phyloP scores from a whole-genome alignment of 805 yeast species.

The Ogataea nakhonphanomensis region DNA sequence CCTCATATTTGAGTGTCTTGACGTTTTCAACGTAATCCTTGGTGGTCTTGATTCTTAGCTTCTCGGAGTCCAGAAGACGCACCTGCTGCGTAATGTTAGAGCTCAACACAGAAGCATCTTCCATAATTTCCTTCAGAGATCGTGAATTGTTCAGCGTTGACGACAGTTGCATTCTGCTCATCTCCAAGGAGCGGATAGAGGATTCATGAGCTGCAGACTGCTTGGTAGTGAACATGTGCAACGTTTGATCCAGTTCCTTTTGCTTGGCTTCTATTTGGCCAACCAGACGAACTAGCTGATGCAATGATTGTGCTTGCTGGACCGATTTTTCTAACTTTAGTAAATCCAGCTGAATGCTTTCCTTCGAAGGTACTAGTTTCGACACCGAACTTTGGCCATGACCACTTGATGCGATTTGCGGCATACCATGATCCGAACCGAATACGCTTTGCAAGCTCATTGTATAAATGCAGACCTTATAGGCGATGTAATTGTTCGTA shows the following conservation, averaged over 20 bases:
- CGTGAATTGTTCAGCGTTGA: constrained; percentile 56
- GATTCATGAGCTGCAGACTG: constrained; percentile 39
- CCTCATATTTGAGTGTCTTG: constrained; percentile 59
- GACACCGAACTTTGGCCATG: constrained; percentile 1
- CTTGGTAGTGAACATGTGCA: constrained; percentile 25
- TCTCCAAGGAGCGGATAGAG: constrained; percentile 46
- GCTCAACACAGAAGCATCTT: constrained; percentile 64
- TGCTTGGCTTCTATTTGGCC: constrained; percentile 25
- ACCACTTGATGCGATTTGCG: too few species aligned
- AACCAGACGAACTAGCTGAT: constrained; percentile 24
- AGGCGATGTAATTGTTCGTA: background rate
- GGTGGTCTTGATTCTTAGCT: constrained; percentile 58
- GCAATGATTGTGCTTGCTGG: constrained; percentile 22
- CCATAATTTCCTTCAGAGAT: constrained; percentile 49
- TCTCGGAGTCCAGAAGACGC: constrained; percentile 65
- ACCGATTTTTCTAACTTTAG: constrained; percentile 21
- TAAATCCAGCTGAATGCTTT: constrained; percentile 20
- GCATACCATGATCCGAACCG: too few species aligned
- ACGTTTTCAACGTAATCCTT: constrained; percentile 63
- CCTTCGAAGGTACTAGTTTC: constrained; percentile 18
- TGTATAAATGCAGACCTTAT: background rate
- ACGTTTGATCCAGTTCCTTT: constrained; percentile 22
- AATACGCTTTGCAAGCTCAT: background rate
- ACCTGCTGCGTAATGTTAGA: constrained; percentile 65
- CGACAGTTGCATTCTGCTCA: constrained; percentile 61